Evolutionary conservation across 2,329 filamentous ascomycete species (phyloP).

Genomic region (Sclerotinia sclerotiorum): DNA sequence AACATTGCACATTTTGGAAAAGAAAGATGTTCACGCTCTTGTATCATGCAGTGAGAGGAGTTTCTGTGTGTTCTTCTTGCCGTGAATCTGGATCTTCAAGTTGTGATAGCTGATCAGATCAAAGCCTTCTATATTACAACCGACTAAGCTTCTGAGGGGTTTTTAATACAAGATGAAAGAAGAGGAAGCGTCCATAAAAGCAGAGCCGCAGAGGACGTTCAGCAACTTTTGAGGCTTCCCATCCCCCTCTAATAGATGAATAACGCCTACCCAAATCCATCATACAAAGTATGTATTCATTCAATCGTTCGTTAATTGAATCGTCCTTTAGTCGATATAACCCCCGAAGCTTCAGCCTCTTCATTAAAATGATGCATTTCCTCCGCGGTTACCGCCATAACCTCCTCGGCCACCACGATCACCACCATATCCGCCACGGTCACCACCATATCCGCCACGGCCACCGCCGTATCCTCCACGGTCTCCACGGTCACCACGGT

Average conservation of each 20-base stretch:
- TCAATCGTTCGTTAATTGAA: constrained; percentile 16
- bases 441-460: constrained; percentile 12
- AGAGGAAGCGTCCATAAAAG: constrained; percentile 23
- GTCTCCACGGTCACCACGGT: constrained; percentile 17
- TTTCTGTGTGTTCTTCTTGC: constrained; percentile 2
- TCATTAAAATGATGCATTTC: constrained; percentile 14
- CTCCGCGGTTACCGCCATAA: not conserved
- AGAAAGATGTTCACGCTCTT: not conserved
- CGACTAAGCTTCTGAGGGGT: constrained; percentile 18
- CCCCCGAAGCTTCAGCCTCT: not conserved
- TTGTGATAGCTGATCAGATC: constrained; percentile 25
- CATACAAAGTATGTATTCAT: constrained; percentile 24
- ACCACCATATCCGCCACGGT: too few species aligned
- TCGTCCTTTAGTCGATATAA: not conserved
- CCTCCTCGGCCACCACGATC: too few species aligned
- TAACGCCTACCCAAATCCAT: constrained; percentile 24
- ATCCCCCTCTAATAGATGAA: constrained; percentile 19
- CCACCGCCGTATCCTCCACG: constrained; percentile 13
- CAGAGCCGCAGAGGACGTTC: constrained; percentile 23
- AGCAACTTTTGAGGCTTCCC: constrained; percentile 35
- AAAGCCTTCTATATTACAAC: constrained; percentile 36
- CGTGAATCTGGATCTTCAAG: constrained; percentile 31
- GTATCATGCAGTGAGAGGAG: constrained; percentile 19
- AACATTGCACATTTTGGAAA: not conserved
- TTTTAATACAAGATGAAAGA: constrained; percentile 35